These are phyloP conservation scores for Dalbergia cochinchinensis DNA, from an alignment of 306 rosid species.

Conservation along the genomic window DNA sequence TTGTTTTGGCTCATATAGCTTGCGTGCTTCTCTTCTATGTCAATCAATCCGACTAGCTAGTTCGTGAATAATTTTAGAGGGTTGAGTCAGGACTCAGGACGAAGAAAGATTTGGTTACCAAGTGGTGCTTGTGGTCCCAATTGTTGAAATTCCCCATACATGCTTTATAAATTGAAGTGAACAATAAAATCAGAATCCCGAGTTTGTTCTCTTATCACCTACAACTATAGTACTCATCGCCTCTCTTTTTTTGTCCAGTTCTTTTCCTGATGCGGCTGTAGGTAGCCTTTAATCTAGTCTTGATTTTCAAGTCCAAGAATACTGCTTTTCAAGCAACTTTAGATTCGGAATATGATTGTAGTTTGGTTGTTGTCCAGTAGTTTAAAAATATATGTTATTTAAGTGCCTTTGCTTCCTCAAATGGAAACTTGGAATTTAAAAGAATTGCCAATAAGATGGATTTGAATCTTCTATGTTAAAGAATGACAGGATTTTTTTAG, in stretches of 20 bases:
- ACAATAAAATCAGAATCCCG: conserved; percentile 9
- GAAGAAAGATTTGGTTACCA: conserved; percentile 1
- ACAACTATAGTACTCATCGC: conserved; percentile 1
- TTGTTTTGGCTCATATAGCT: neutral
- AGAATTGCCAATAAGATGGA: conserved; percentile 26
- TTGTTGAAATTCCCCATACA: conserved; percentile 31
- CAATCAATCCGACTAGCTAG: neutral
- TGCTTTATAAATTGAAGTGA: conserved; percentile 26
- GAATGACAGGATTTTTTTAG: neutral
- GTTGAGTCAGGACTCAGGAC: neutral
- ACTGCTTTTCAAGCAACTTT: conserved; percentile 37
- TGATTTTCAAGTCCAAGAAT: conserved; percentile 36
- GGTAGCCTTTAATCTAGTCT: conserved; percentile 3
- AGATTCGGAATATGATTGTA: conserved; percentile 41
- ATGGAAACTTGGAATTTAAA: conserved; percentile 38
- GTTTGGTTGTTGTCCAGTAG: conserved; percentile 32
- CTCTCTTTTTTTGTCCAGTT: neutral
- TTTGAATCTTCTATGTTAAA: conserved; percentile 13
- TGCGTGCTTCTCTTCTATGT: conserved; percentile 9
- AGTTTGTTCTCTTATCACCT: conserved; percentile 8
- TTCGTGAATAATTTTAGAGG: conserved; percentile 11
- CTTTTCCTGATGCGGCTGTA: conserved; percentile 32
- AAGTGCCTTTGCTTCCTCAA: conserved; percentile 44
- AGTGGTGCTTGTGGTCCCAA: conserved; percentile 46
- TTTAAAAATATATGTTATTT: conserved; percentile 31